Evolutionary conservation across 148 eudicot genomes (phyloP).

Genomic region (Nepenthes gracilis): DNA sequence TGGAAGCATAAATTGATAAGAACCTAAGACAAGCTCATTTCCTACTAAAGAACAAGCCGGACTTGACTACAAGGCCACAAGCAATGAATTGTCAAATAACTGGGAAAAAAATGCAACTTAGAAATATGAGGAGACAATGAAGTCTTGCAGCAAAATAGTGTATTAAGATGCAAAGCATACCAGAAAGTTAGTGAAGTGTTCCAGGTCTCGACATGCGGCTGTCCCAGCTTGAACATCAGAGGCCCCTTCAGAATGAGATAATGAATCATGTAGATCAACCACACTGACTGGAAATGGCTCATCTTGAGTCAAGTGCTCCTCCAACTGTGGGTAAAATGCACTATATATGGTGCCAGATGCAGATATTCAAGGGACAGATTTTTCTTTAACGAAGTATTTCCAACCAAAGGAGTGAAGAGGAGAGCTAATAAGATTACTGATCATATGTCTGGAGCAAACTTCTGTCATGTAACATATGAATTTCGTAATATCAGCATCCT

Average conservation of each 20-base stretch:
- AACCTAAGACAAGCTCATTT: too few species aligned
- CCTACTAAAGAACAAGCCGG: too few species aligned
- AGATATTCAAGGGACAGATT: neutral
- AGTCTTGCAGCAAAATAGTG: too few species aligned
- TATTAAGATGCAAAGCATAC: conserved; percentile 23
- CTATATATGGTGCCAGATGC: conserved; percentile 88
- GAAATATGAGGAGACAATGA: too few species aligned
- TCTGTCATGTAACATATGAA: too few species aligned
- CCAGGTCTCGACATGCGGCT: conserved; percentile 75
- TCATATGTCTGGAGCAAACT: too few species aligned
- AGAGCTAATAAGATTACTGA: too few species aligned
- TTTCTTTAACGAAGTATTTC: neutral
- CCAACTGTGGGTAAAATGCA: conserved; percentile 84
- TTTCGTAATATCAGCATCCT: too few species aligned
- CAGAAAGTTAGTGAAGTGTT: conserved; percentile 82
- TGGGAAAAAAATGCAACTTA: neutral
- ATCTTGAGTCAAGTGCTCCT: conserved; percentile 83
- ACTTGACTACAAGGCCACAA: too few species aligned
- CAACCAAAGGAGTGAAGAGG: too few species aligned
- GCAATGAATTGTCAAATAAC: too few species aligned
- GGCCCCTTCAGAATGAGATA: conserved; percentile 87
- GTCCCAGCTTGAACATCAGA: conserved; percentile 94
- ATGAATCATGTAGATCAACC: conserved; percentile 93
- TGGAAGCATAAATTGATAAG: neutral
- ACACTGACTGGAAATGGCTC: conserved; percentile 75